phyloP scores from a whole-genome alignment of 192 early-diverging fungal species.

The Chytriomyces confervae region DNA sequence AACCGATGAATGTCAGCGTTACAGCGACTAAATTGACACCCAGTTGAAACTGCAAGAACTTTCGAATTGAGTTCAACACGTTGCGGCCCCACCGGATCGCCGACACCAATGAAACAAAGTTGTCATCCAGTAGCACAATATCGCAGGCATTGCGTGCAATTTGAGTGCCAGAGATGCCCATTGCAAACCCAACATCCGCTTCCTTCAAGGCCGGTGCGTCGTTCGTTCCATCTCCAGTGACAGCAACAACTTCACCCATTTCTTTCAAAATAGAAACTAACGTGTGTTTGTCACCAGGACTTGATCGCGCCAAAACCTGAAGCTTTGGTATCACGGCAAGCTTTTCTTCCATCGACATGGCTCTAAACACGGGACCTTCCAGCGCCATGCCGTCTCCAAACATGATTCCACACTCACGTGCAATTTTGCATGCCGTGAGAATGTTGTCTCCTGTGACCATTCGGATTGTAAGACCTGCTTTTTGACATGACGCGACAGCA shows the following conservation, averaged over 20 bases:
- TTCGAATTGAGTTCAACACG: constrained; percentile 57
- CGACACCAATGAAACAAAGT: constrained; percentile 64
- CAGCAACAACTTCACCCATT: constrained; percentile 64
- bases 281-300: constrained; percentile 59
- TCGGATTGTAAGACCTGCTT: constrained; percentile 58
- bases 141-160: constrained; percentile 66
- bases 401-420: constrained; percentile 62
- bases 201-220: constrained; percentile 53
- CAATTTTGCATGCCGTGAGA: constrained; percentile 66
- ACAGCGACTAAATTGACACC: constrained; percentile 61
- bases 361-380: constrained; percentile 65
- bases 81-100: constrained; percentile 65
- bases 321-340: constrained; percentile 55
- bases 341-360: constrained; percentile 57
- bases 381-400: constrained; percentile 59
- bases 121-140: constrained; percentile 66
- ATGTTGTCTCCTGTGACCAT: constrained; percentile 72
- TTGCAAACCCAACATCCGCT: constrained; percentile 66
- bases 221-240: constrained; percentile 67
- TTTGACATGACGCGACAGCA: constrained; percentile 59
- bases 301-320: constrained; percentile 58
- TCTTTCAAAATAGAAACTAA: constrained; percentile 55
- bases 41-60: constrained; percentile 66
- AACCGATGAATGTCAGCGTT: constrained; percentile 63
- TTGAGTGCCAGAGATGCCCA: constrained; percentile 66